phyloP scores from a whole-genome alignment of 257 asterid species.

The Solanum appendiculatum region DNA sequence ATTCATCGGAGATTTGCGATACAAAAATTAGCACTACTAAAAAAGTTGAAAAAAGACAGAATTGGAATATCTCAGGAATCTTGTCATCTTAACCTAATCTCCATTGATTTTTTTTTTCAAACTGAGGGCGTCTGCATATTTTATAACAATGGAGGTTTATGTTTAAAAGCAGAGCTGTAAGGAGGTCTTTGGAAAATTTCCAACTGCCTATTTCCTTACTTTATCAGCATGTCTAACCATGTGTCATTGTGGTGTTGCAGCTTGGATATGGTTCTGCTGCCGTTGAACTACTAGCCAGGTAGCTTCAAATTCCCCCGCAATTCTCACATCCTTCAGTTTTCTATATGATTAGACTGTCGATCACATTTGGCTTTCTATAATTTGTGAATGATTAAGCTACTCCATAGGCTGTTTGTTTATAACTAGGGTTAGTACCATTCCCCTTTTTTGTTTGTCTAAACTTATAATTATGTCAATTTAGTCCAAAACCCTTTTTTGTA shows the following conservation, averaged over 20 bases:
- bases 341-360: neutral
- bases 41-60: neutral
- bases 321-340: neutral
- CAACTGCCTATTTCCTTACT: neutral
- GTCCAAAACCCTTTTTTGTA: neutral
- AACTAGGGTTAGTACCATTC: neutral
- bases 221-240: neutral
- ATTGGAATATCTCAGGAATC: neutral
- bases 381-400: neutral
- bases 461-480: neutral
- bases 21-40: neutral
- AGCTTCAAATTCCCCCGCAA: slow-evolving; percentile 1
- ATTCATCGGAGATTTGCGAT: neutral
- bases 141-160: neutral
- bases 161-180: neutral
- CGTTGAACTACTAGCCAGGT: slow-evolving; percentile 73
- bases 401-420: neutral
- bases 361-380: neutral
- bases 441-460: neutral
- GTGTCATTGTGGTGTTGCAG: slow-evolving; percentile 33
- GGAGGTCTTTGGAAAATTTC: neutral
- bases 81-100: neutral
- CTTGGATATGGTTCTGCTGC: slow-evolving; percentile 89
- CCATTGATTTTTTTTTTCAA: neutral
- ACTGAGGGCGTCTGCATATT: neutral